phyloP scores from a whole-genome alignment of 208 protist species.

The Acanthamoeba triangularis region DNA sequence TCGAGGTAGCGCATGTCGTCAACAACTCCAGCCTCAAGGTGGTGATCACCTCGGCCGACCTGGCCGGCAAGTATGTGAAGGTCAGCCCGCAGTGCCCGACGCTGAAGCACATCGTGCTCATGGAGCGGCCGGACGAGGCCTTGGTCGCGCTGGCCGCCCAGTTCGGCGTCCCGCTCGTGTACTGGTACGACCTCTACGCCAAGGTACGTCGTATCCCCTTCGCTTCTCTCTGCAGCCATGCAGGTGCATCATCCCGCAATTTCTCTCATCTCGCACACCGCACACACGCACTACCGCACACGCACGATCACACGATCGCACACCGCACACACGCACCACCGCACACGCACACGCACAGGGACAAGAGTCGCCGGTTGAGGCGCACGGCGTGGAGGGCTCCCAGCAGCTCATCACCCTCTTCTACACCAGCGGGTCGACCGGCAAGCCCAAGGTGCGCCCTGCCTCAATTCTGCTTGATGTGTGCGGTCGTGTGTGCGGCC shows the following conservation, averaged over 20 bases:
- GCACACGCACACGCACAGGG: background rate
- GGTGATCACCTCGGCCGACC: conserved; percentile 13
- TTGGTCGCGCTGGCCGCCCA: background rate
- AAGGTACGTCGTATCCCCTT: background rate
- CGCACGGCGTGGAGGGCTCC: background rate
- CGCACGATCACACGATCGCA: too few relatives aligned
- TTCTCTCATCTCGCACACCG: background rate
- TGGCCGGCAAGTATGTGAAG: background rate
- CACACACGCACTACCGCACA: too few relatives aligned
- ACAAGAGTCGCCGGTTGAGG: background rate
- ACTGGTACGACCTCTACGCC: conserved; percentile 44
- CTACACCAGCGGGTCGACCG: conserved; percentile 81
- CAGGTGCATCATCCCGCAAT: background rate
- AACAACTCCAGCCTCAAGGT: conserved; percentile 32
- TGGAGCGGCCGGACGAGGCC: conserved; percentile 7
- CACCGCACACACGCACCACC: too few relatives aligned
- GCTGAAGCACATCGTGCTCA: background rate
- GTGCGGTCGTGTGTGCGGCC: background rate
- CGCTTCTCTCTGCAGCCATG: background rate
- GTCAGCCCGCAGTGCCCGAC: background rate
- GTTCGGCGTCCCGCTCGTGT: background rate
- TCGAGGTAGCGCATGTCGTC: background rate
- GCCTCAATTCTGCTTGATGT: background rate
- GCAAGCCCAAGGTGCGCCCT: conserved; percentile 68
- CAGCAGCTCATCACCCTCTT: conserved; percentile 72